A percentile compares a stretch with the other conserved stretches of the same genome.
Conservation (phyloP, 2,329 filamentous ascomycete species). For the Clarireedia monteithiana region DNA sequence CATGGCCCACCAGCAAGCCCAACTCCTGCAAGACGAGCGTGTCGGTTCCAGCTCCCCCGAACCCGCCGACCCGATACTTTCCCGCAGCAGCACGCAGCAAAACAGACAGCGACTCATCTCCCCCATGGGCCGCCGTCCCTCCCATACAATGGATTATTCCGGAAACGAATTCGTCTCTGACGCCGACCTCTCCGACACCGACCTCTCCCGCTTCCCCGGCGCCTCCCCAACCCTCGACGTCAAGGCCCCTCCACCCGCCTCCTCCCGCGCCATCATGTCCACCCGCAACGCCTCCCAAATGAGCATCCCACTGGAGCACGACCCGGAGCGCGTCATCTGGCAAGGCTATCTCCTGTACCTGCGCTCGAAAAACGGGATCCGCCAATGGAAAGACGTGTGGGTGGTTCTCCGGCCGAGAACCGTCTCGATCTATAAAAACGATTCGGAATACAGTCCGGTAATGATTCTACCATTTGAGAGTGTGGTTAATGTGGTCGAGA, state of each 20-base stretch:
- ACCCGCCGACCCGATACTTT: slow-evolving; percentile 34
- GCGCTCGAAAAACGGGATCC: slow-evolving; percentile 73
- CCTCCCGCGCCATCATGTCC: slow-evolving; percentile 30
- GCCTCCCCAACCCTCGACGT: slow-evolving; percentile 24
- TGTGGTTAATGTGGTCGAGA: slow-evolving; percentile 86
- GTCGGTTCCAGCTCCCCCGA: slow-evolving; percentile 51
- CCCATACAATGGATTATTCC: slow-evolving; percentile 57
- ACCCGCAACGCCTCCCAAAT: slow-evolving; percentile 54
- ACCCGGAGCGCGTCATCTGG: slow-evolving; percentile 85
- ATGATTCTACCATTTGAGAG: slow-evolving; percentile 71
- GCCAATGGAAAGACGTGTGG: slow-evolving; percentile 94
- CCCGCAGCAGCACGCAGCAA: slow-evolving; percentile 12
- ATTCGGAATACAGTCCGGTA: slow-evolving; percentile 79
- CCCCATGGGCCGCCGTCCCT: slow-evolving; percentile 39
- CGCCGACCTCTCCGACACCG: slow-evolving; percentile 78
- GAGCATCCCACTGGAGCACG: slow-evolving; percentile 48
- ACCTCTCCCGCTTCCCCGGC: slow-evolving; percentile 35
- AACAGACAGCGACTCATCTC: slow-evolving; percentile 8
- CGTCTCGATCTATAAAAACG: slow-evolving; percentile 87
- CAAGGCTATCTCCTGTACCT: slow-evolving; percentile 85
- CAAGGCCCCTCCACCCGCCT: slow-evolving; percentile 21
- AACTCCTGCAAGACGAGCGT: slow-evolving; percentile 25
- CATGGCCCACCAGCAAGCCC: slow-evolving; percentile 18
- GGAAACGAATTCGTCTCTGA: slow-evolving; percentile 67
- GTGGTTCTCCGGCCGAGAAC: slow-evolving; percentile 80